phyloP scores from a whole-genome alignment of 2,329 filamentous ascomycete genomes.

The Colletotrichum spinosum region DNA sequence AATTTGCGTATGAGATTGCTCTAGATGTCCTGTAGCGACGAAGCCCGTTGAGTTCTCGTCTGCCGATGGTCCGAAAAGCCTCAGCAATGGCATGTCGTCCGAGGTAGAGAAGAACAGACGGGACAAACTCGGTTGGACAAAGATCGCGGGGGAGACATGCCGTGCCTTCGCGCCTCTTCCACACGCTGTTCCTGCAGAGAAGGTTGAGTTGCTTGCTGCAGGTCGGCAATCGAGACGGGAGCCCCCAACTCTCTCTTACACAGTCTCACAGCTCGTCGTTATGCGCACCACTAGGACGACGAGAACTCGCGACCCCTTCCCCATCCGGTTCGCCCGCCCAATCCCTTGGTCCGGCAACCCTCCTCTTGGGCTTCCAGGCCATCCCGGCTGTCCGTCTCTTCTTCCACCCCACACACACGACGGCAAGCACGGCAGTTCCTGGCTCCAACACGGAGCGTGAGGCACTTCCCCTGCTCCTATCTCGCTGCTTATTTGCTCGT shows the following conservation, averaged over 20 bases:
- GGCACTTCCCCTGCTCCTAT: not conserved
- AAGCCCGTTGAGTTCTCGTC: too few species aligned
- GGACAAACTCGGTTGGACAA: not conserved
- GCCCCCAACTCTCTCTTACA: slow-evolving; percentile 4
- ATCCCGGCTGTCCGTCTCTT: too few species aligned
- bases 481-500: slow-evolving; percentile 2
- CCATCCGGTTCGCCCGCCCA: slow-evolving; percentile 4
- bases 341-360: not conserved
- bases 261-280: not conserved
- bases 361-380: not conserved
- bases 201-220: slow-evolving; percentile 17
- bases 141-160: not conserved
- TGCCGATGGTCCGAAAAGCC: too few species aligned
- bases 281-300: slow-evolving; percentile 17
- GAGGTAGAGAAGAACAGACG: too few species aligned
- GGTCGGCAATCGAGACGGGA: slow-evolving; percentile 12
- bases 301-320: slow-evolving; percentile 6
- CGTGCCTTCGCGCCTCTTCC: not conserved
- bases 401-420: not conserved
- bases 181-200: not conserved
- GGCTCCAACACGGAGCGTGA: not conserved
- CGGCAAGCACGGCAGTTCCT: slow-evolving; percentile 20
- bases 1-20: too few species aligned
- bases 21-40: too few species aligned
- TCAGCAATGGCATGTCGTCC: too few species aligned